These are phyloP conservation scores for Trichosporon sp. DNA, from an alignment of 1,284 basidiomycete species.

Conservation along the genomic window DNA sequence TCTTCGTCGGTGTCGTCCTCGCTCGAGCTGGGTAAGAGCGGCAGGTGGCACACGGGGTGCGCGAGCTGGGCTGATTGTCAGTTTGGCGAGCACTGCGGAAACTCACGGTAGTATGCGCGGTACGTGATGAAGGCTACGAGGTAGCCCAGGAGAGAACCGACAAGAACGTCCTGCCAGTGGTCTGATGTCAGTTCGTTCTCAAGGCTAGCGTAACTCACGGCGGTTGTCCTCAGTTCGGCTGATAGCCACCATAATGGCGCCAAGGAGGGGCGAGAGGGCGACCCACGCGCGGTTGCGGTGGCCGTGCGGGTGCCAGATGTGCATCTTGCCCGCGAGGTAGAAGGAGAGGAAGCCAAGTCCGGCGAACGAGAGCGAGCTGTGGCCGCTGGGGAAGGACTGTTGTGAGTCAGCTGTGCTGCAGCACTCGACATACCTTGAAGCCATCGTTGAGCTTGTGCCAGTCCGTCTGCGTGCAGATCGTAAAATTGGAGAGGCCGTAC, in stretches of 20 bases:
- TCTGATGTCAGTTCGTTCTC: constrained; percentile 58
- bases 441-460: constrained; percentile 70
- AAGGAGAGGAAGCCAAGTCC: constrained; percentile 87
- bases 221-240: constrained; percentile 88
- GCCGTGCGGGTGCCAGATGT: constrained; percentile 80
- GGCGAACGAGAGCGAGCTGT: constrained; percentile 76
- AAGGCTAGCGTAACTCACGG: constrained; percentile 61
- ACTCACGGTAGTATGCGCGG: constrained; percentile 61
- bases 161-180: constrained; percentile 84
- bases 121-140: constrained; percentile 75
- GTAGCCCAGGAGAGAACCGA: constrained; percentile 76
- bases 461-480: constrained; percentile 77
- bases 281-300: constrained; percentile 84
- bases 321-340: constrained; percentile 88
- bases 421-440: constrained; percentile 63
- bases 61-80: constrained; percentile 54
- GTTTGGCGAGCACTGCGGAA: constrained; percentile 56
- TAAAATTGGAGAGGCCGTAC: constrained; percentile 72
- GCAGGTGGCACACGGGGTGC: constrained; percentile 65
- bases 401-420: constrained; percentile 1
- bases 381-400: constrained; percentile 85
- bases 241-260: constrained; percentile 82
- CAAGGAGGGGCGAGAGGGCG: constrained; percentile 72
- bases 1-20: constrained; percentile 37
- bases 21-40: constrained; percentile 65